phyloP scores from a whole-genome alignment of 352 stramenopile genomes.

The Phytophthora chlamydospora region DNA sequence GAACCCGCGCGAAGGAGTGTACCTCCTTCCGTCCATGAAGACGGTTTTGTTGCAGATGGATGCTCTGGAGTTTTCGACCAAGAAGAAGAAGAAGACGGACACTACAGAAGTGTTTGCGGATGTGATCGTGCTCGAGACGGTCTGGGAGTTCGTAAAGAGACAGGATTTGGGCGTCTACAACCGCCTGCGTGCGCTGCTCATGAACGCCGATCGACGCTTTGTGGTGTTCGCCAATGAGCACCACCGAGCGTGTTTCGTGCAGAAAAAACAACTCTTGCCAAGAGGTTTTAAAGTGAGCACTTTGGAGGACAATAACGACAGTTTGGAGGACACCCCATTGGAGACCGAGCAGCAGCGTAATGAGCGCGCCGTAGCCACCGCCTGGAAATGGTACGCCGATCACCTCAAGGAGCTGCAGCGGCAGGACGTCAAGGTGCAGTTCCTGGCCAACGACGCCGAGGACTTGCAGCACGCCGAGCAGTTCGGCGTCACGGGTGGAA shows the following conservation, averaged over 20 bases:
- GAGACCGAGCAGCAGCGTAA: constrained; percentile 86
- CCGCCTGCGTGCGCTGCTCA: constrained; percentile 85
- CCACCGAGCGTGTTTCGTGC: constrained; percentile 79
- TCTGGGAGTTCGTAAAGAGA: constrained; percentile 89
- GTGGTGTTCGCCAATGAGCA: constrained; percentile 95
- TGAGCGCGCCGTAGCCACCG: constrained; percentile 81
- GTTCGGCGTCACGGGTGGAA: constrained; percentile 53
- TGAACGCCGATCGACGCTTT: constrained; percentile 83
- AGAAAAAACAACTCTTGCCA: constrained; percentile 53
- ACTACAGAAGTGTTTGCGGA: constrained; percentile 64
- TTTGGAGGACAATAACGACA: constrained; percentile 28
- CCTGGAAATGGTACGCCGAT: constrained; percentile 78
- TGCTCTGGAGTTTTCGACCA: constrained; percentile 84
- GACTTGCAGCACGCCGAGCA: constrained; percentile 55
- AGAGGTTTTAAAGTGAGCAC: constrained; percentile 22
- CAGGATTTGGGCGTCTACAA: constrained; percentile 92
- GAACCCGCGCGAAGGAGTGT: constrained; percentile 51
- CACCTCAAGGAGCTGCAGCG: constrained; percentile 65
- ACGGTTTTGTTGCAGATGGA: constrained; percentile 92
- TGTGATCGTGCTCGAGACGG: constrained; percentile 92
- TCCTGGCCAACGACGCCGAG: constrained; percentile 70
- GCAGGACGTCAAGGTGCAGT: constrained; percentile 53
- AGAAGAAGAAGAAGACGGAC: constrained; percentile 55
- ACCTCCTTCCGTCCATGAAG: constrained; percentile 91
- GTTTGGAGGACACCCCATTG: constrained; percentile 24